A percentile compares a stretch with the other conserved stretches of the same genome.
Conservation (phyloP, 768 basidiomycete genomes). For the Grammothele lineata region DNA sequence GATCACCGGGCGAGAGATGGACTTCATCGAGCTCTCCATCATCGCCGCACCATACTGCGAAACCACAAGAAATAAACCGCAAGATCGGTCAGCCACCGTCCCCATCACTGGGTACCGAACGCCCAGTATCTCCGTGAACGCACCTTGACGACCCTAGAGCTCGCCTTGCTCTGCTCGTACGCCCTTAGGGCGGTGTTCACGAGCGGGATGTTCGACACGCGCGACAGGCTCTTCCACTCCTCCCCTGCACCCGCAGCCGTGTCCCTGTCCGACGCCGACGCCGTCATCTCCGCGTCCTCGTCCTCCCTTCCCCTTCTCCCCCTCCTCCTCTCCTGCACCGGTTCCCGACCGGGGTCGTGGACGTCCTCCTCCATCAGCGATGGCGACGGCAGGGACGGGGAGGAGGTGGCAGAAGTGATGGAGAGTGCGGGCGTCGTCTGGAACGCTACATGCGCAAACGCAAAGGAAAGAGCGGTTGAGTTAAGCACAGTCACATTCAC, state of each 20-base stretch:
- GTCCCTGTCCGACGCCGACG: too few species aligned
- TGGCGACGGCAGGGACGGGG: constrained; percentile 28
- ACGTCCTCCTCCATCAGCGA: constrained; percentile 16
- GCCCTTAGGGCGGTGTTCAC: constrained; percentile 68
- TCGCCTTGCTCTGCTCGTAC: constrained; percentile 82
- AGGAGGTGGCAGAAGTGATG: constrained; percentile 27
- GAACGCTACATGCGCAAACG: constrained; percentile 19
- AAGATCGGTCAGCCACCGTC: background rate
- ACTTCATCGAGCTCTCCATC: constrained; percentile 80
- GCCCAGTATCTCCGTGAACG: constrained; percentile 11
- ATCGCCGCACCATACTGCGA: constrained; percentile 83
- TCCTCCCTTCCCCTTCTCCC: background rate
- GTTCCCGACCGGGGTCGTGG: too few species aligned
- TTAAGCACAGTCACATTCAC: too few species aligned
- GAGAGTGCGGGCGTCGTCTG: constrained; percentile 34
- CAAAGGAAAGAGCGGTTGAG: too few species aligned
- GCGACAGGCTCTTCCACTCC: constrained; percentile 39
- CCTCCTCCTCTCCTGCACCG: background rate
- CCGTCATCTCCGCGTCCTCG: background rate
- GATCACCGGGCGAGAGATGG: constrained; percentile 78
- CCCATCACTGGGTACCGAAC: background rate
- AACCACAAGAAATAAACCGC: background rate
- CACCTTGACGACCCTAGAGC: constrained; percentile 83
- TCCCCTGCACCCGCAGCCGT: constrained; percentile 13
- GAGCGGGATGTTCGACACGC: constrained; percentile 68